phyloP scores from a whole-genome alignment of 2,329 filamentous ascomycete species.

The Cephalotrichum gorgonifer region DNA sequence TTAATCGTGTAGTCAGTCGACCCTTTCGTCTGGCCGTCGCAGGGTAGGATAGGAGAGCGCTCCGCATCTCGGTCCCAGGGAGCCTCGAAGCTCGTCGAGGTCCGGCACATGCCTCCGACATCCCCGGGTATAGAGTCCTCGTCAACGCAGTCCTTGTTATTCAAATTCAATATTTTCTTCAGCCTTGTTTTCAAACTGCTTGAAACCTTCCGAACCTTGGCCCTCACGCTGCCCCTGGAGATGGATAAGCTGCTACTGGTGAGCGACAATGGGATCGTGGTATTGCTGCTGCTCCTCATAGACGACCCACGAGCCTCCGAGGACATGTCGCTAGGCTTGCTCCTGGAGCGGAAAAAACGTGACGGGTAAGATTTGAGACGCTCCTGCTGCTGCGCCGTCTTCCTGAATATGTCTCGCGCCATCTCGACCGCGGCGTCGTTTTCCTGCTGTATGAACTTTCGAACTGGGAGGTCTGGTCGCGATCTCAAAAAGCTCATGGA shows the following conservation, averaged over 20 bases:
- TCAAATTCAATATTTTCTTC: conserved; percentile 43
- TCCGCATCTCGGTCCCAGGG: not conserved
- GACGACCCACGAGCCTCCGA: conserved; percentile 36
- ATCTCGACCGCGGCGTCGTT: conserved; percentile 24
- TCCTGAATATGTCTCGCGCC: conserved; percentile 23
- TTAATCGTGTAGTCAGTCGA: conserved; percentile 5
- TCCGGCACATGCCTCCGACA: not conserved
- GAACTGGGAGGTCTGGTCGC: not conserved
- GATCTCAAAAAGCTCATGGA: conserved; percentile 42
- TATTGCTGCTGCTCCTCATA: conserved; percentile 31
- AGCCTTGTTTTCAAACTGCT: conserved; percentile 50
- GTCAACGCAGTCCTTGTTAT: conserved; percentile 23
- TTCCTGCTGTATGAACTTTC: conserved; percentile 7
- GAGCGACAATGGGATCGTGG: not conserved
- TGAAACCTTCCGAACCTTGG: conserved; percentile 47
- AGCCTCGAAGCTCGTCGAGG: not conserved
- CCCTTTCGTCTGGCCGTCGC: not conserved
- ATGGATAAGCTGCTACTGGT: conserved; percentile 7
- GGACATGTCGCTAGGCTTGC: conserved; percentile 20
- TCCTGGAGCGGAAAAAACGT: conserved; percentile 29
- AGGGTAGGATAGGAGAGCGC: not conserved
- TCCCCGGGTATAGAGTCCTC: conserved; percentile 16
- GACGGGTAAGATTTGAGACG: conserved; percentile 30
- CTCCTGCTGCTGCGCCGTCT: conserved; percentile 21
- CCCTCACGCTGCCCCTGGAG: conserved; percentile 16